phyloP scores from a whole-genome alignment of 169 alveolate species.

The Plasmodium inui region DNA sequence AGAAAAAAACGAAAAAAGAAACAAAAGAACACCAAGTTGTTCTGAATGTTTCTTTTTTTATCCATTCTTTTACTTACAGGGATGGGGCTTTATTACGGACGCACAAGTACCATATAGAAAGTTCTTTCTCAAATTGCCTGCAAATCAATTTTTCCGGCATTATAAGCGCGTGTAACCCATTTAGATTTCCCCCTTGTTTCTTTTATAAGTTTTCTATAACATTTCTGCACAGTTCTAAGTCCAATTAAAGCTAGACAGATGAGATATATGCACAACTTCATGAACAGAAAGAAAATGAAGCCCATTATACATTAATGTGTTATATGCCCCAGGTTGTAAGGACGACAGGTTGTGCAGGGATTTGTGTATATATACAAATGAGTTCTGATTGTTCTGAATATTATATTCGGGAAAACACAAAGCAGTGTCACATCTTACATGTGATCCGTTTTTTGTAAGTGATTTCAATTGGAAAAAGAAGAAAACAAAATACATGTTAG shows the following conservation, averaged over 20 bases:
- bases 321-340: neutral
- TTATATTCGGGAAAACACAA: neutral
- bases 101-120: neutral
- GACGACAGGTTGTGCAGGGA: neutral
- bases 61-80: neutral
- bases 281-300: neutral
- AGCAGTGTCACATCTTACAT: neutral
- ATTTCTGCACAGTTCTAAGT: neutral
- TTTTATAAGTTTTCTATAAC: neutral
- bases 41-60: neutral
- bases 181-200: neutral
- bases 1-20: neutral
- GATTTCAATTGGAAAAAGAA: neutral
- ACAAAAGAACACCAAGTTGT: neutral
- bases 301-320: neutral
- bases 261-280: neutral
- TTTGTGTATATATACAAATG: neutral
- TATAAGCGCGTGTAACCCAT: neutral
- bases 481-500: neutral
- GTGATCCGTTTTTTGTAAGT: neutral
- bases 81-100: neutral
- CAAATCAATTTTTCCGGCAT: neutral
- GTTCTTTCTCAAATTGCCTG: neutral
- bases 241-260: neutral
- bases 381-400: neutral